These are phyloP conservation scores for Chrysoporthe cubensis DNA, from an alignment of 2,329 filamentous ascomycete genomes.

Conservation along the genomic window DNA sequence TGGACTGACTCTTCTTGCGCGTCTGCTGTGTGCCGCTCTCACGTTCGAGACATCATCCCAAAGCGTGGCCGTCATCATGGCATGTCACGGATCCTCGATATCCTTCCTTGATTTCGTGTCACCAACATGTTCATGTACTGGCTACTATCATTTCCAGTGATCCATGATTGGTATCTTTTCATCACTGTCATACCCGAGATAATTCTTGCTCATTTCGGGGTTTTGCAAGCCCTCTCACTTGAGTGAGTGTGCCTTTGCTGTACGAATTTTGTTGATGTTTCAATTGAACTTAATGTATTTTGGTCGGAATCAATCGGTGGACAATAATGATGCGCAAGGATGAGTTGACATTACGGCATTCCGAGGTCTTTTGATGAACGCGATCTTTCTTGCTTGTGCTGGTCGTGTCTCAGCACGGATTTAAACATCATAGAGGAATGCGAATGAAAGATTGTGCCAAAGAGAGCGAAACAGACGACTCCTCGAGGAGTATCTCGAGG, in stretches of 20 bases:
- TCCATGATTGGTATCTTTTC: conserved; percentile 17
- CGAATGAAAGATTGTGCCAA: neutral
- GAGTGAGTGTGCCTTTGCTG: conserved; percentile 22
- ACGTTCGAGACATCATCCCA: conserved; percentile 37
- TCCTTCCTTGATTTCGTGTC: neutral
- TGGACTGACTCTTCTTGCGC: conserved; percentile 49
- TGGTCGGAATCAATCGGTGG: conserved; percentile 2
- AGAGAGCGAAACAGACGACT: neutral
- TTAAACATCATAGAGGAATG: neutral
- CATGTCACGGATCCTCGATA: conserved; percentile 17
- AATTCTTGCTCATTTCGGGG: conserved; percentile 25
- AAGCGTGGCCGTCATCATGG: conserved; percentile 24
- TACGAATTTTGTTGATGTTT: conserved; percentile 19
- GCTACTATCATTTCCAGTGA: conserved; percentile 4
- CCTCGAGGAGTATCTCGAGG: neutral
- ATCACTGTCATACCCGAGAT: conserved; percentile 19
- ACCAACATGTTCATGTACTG: neutral
- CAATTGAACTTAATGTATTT: conserved; percentile 22
- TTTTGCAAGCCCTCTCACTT: conserved; percentile 27
- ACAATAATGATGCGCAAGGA: conserved; percentile 10
- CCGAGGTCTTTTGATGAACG: conserved; percentile 3
- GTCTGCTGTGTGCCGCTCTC: conserved; percentile 43
- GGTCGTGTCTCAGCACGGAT: neutral
- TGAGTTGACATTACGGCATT: neutral
- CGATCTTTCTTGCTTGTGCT: neutral